Evolutionary conservation across 1,284 basidiomycete genomes (phyloP).

Genomic region (Wallemia ichthyophaga): DNA sequence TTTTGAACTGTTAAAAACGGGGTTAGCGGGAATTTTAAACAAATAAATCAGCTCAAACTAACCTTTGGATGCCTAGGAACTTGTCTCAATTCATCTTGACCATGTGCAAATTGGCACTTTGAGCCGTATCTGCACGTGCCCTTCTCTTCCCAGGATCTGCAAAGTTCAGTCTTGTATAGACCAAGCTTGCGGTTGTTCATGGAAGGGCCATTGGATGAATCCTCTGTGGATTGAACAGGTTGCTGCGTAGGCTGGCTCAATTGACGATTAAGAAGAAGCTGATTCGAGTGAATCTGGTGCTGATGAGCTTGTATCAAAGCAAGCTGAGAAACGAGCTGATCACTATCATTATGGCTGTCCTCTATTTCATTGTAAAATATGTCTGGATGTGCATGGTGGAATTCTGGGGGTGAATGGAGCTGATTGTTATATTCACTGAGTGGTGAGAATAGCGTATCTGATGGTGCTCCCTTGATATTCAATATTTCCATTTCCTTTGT

Average conservation of each 20-base stretch:
- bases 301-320: neutral
- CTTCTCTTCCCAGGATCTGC: constrained; percentile 76
- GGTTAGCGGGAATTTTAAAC: constrained; percentile 5
- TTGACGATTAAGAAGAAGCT: neutral
- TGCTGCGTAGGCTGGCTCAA: constrained; percentile 3
- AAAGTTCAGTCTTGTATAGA: constrained; percentile 70
- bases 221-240: no score
- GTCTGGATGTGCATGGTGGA: neutral
- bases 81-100: constrained; percentile 49
- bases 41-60: constrained; percentile 7
- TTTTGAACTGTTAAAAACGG: constrained; percentile 36
- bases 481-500: no score
- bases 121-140: constrained; percentile 54
- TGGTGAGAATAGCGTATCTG: neutral
- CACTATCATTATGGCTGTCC: neutral
- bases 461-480: no score
- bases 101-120: constrained; percentile 74
- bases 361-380: neutral
- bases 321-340: neutral
- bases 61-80: constrained; percentile 63
- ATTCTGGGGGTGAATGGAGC: neutral
- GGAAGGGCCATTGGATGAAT: constrained; percentile 37
- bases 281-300: neutral
- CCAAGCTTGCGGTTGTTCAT: constrained; percentile 63
- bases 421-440: neutral